These are phyloP conservation scores for Leucaena leucocephala DNA, from an alignment of 306 rosid genomes.

Conservation along the genomic window DNA sequence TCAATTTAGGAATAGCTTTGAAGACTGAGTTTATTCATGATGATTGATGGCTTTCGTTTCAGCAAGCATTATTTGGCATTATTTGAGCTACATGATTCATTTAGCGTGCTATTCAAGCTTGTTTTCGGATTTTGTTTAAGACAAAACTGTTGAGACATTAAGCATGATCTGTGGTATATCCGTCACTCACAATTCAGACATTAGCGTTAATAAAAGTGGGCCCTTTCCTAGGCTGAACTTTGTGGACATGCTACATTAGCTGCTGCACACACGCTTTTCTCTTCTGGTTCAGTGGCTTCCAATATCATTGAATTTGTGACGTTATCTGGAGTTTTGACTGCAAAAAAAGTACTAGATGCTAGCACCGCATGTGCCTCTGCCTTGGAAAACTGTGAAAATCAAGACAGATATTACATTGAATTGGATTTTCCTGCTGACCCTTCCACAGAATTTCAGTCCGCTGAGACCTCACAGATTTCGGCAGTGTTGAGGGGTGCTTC, in stretches of 20 bases:
- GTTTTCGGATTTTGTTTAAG: not conserved
- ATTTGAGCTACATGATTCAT: conserved; percentile 3
- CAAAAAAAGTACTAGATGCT: conserved; percentile 37
- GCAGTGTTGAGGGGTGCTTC: conserved; percentile 54
- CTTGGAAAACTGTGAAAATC: conserved; percentile 32
- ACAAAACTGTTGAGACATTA: not conserved
- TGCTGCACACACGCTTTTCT: conserved; percentile 58
- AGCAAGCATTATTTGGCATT: not conserved
- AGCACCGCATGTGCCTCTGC: conserved; percentile 17
- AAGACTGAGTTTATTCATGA: not conserved
- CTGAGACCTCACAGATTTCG: conserved; percentile 44
- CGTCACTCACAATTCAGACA: not conserved
- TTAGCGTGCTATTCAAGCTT: not conserved
- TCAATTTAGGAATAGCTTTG: not conserved
- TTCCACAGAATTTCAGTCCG: conserved; percentile 37
- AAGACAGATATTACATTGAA: conserved; percentile 38
- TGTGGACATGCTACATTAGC: conserved; percentile 93
- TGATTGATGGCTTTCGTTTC: not conserved
- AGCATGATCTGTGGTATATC: not conserved
- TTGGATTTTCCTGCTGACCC: conserved; percentile 29
- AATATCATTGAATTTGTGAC: conserved; percentile 29
- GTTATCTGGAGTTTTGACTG: conserved; percentile 64
- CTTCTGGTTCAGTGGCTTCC: conserved; percentile 48
- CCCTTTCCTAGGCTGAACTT: conserved; percentile 60
- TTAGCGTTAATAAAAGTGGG: not conserved